phyloP scores from a whole-genome alignment of 176 grass and related monocot species.

The Rhynchospora breviuscula region DNA sequence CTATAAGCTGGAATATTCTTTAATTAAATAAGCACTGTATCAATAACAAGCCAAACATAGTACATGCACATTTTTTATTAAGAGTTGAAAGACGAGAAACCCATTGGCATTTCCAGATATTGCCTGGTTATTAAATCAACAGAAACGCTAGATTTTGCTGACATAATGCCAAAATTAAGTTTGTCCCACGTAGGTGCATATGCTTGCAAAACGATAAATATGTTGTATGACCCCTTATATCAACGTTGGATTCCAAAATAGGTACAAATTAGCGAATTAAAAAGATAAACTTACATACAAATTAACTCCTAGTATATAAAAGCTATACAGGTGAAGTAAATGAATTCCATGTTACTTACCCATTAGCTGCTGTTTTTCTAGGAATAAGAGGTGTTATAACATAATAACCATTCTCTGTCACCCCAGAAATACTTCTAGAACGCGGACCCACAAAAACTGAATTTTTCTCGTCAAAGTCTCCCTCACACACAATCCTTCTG shows the following conservation, averaged over 20 bases:
- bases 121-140: neutral
- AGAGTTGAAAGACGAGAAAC: neutral
- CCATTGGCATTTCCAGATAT: neutral
- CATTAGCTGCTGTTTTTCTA: conserved; percentile 30
- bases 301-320: neutral
- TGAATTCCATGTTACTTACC: conserved; percentile 42
- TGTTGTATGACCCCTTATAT: neutral
- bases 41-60: neutral
- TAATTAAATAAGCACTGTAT: neutral
- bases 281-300: neutral
- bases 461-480: conserved; percentile 63
- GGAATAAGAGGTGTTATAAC: conserved; percentile 73
- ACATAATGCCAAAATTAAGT: too few species aligned
- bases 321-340: neutral
- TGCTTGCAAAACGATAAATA: neutral
- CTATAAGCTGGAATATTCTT: neutral
- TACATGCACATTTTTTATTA: neutral
- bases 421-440: conserved; percentile 88
- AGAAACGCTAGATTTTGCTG: neutral
- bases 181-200: neutral
- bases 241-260: neutral
- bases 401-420: conserved; percentile 91
- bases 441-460: conserved; percentile 75
- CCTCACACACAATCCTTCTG: conserved; percentile 66
- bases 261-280: neutral